Base-by-base conservation (phyloP, 805 yeast species). In the Ogataea sp. region DNA sequence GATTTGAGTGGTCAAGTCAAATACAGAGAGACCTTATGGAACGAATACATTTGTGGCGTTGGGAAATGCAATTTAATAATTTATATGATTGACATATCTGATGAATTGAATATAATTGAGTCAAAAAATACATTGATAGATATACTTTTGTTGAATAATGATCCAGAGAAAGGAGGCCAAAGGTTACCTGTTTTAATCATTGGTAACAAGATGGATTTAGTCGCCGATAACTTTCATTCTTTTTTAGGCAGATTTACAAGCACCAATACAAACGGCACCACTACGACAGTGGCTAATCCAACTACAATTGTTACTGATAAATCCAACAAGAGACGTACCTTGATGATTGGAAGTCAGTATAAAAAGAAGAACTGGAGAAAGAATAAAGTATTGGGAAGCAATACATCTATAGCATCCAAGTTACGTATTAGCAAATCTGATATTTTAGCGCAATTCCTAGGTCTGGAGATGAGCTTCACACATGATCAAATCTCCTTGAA, bases 1-100 rank as follows among this genome's bases (percentile, higher is more conserved):
- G 65, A 60, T 41, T 36, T 57, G 28, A 52, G 61, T 40, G 65
- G 65, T 8, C 65, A 59, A 34, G 35, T 35, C 26, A 49, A 49
- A 33, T 42, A 49, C 31, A 57, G 49, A 13, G 13, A 23, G 3
- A 26, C 49, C 20, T 14, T 46, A 8, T 60, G 64, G 64, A 20
- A 32, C 13, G 43, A 45, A 14, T 31, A 38, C 13, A 25, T 53
- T 14, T 32, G 20, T 1, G 20, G 15, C 6, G 15, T 33, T 15
- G 38, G 31, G 2, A 40, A 35, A 4, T 28, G 47, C 9, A 49
- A 44, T 20, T 43, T 55, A 24, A 49, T 59, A 1, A 32, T 59
- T 2, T 60, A 47, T 39, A 41, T 54, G 24, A 43, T 60, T 20
- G 64, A 60, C 40, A 34, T 58, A 6, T 48, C 61, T 8, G 64